These are phyloP conservation scores for Larix sibirica DNA, from an alignment of 83 land plant species.

Conservation along the genomic window DNA sequence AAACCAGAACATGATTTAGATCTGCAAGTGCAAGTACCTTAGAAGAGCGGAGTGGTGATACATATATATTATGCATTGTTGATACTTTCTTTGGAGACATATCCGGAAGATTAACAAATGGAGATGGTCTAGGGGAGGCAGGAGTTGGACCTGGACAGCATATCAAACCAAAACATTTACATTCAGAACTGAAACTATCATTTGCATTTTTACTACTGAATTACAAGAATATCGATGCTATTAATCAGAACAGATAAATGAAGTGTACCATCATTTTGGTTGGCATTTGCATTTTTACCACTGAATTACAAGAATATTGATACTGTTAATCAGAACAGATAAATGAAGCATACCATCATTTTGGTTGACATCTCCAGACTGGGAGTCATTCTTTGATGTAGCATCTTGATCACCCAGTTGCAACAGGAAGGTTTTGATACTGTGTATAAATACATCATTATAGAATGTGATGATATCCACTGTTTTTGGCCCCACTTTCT, in stretches of 20 bases:
- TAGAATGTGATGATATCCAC: constrained; percentile 93
- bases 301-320: no score
- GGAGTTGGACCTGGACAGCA: constrained; percentile 55
- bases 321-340: background rate
- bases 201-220: background rate
- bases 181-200: no score
- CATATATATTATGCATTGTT: constrained; percentile 84
- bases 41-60: constrained; percentile 85
- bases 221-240: background rate
- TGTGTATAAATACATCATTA: constrained; percentile 82
- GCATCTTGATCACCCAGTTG: constrained; percentile 55
- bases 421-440: constrained; percentile 70
- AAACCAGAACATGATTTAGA: no score
- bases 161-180: background rate
- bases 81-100: constrained; percentile 98
- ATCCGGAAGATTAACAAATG: constrained; percentile 84
- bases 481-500: constrained; percentile 71
- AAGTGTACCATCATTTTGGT: constrained; percentile 45
- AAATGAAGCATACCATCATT: constrained; percentile 41
- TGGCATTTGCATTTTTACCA: constrained; percentile 24
- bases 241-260: background rate
- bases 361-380: constrained; percentile 34
- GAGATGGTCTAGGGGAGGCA: constrained; percentile 65
- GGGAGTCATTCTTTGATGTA: constrained; percentile 22
- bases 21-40: constrained; percentile 51